These are phyloP conservation scores for Salix suchowensis DNA, from an alignment of 345 rosid genomes.

Conservation along the genomic window DNA sequence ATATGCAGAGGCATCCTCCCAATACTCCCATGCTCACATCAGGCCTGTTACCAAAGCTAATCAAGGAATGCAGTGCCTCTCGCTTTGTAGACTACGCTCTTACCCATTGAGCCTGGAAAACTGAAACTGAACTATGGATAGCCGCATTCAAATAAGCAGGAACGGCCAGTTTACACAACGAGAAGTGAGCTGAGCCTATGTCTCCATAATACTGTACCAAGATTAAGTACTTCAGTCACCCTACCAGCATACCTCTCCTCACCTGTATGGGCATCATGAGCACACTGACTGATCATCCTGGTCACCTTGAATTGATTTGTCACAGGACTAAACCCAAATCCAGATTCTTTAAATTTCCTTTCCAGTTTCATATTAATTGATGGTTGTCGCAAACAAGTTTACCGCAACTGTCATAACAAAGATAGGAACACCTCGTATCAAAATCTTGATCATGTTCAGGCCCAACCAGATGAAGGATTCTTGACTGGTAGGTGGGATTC, in stretches of 20 bases:
- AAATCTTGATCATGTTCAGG: neutral
- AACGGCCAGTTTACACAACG: too few relatives aligned
- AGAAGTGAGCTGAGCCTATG: too few relatives aligned
- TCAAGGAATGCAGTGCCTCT: too few relatives aligned
- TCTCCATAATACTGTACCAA: too few relatives aligned
- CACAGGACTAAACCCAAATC: slow-evolving; percentile 8
- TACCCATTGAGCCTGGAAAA: too few relatives aligned
- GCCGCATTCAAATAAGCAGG: too few relatives aligned
- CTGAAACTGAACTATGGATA: too few relatives aligned
- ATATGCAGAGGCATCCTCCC: too few relatives aligned
- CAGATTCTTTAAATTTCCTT: slow-evolving; percentile 9
- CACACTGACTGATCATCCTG: neutral
- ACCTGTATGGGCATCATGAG: neutral
- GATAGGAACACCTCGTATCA: neutral
- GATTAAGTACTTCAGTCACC: slow-evolving; percentile 6
- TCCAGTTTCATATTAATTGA: neutral
- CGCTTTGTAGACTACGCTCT: too few relatives aligned
- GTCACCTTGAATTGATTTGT: slow-evolving; percentile 19
- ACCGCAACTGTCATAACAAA: too few relatives aligned
- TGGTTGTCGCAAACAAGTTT: neutral
- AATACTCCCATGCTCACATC: too few relatives aligned
- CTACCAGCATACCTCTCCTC: neutral
- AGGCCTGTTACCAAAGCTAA: too few relatives aligned
- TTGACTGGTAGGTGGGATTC: neutral
- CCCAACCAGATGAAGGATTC: slow-evolving; percentile 16